These are phyloP conservation scores for Monilinia fructicola DNA, from an alignment of 2,329 filamentous ascomycete species.

Conservation along the genomic window DNA sequence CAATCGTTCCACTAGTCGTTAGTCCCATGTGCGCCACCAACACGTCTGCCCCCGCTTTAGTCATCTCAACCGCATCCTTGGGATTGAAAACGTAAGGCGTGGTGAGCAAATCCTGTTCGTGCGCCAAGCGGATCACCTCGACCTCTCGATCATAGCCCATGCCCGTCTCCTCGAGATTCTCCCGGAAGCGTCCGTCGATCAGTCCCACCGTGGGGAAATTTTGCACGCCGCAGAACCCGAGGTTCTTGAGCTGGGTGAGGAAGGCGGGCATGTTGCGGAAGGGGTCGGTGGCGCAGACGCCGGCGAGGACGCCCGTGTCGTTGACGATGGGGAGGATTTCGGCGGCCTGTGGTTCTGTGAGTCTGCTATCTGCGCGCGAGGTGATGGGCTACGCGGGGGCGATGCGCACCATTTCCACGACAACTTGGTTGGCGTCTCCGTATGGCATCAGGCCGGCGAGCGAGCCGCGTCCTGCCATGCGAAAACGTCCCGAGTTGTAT, in stretches of 20 bases:
- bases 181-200: conserved; percentile 66
- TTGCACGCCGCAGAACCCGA: conserved; percentile 69
- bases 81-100: conserved; percentile 69
- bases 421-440: conserved; percentile 67
- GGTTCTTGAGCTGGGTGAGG: conserved; percentile 56
- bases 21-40: conserved; percentile 69
- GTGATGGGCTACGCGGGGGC: no score
- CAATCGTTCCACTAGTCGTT: conserved; percentile 64
- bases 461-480: conserved; percentile 70
- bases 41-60: conserved; percentile 63
- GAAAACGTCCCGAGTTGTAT: conserved; percentile 70
- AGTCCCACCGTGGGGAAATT: conserved; percentile 74
- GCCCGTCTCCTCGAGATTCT: conserved; percentile 68
- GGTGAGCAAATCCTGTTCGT: conserved; percentile 60
- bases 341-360: conserved; percentile 44
- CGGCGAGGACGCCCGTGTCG: conserved; percentile 65
- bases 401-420: conserved; percentile 58
- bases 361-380: background rate
- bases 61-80: conserved; percentile 62
- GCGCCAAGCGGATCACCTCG: conserved; percentile 62
- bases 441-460: conserved; percentile 71
- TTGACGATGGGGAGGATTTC: conserved; percentile 67
- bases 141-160: conserved; percentile 69
- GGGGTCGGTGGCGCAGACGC: conserved; percentile 69
- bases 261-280: conserved; percentile 63